Base-by-base conservation (phyloP, 495 filamentous ascomycete species). In the Penicillium robsamsonii region DNA sequence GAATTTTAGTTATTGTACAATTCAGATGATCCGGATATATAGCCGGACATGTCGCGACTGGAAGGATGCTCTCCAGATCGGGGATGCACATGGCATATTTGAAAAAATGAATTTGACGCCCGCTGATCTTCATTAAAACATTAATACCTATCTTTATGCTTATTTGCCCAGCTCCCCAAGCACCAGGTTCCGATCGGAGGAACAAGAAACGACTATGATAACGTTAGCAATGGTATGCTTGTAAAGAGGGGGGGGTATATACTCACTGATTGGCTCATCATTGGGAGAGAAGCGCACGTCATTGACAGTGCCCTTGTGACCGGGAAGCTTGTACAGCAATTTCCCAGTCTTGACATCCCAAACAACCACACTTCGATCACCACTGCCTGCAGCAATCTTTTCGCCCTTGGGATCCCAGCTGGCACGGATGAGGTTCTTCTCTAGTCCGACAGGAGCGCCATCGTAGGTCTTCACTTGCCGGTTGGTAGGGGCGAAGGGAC, bases 251-350 rank as follows among this genome's bases (percentile, higher is more conserved):
- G 22, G 6, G 22, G 22, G 6, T 25, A 54, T 17, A 20, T 13
- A 88, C 93, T 85, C 80, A 97, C 93, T 85, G 46, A 97, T 87
- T 42, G 92, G 90, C 59, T 96, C 92, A 41, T 84, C 84, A 42
- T 77, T 76, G 2, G 94, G 91, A 33, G 89, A 88, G 66, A 99
- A 93, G 60, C 91, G 85, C 50, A 93, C 92, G 69, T 93, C 92
- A 65, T 97, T 98, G 42, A 98, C 95, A 2, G 91, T 89, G 12
- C 95, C 94, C 70, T 92, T 93, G 65, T 99, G 94, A 0, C 94
- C 94, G 0, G 94, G 94, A 47, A 99, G 77, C 70, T 97, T 97
- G 75, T 96, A 95, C 44, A 96, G 68, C 56, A 99, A 73, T 73
- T 94, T 97, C 37, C 86, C 91, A 6, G 81, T 85, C 60, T 87